Percentiles rank a stretch among this genome's conserved stretches.
These are phyloP conservation scores for Cytospora piceicola DNA, from an alignment of 2,329 filamentous ascomycete genomes.

Conservation along the genomic window DNA sequence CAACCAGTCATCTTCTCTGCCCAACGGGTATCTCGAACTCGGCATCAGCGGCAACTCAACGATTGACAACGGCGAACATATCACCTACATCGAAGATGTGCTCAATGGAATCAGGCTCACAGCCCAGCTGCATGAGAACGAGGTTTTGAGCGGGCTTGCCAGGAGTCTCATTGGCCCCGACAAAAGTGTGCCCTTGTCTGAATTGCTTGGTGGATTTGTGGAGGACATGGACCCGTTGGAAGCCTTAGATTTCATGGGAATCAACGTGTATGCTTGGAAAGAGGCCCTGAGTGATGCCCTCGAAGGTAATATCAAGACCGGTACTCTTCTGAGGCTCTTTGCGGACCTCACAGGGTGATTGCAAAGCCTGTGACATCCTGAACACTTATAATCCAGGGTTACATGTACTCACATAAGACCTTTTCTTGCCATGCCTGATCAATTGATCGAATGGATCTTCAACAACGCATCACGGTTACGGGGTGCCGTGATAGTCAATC, in stretches of 20 bases:
- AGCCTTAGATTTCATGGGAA: not conserved
- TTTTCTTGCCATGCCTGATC: too few species aligned
- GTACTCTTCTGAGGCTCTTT: not conserved
- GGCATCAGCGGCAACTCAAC: conserved; percentile 48
- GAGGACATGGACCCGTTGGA: not conserved
- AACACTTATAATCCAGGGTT: too few species aligned
- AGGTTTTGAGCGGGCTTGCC: not conserved
- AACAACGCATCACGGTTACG: too few species aligned
- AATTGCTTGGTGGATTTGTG: not conserved
- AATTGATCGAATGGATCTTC: too few species aligned
- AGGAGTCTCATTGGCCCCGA: not conserved
- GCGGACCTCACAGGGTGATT: not conserved
- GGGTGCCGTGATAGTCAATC: too few species aligned
- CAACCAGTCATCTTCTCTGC: conserved; percentile 23
- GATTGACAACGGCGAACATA: conserved; percentile 46
- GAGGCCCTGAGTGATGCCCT: not conserved
- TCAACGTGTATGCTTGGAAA: not conserved
- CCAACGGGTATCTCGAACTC: conserved; percentile 33
- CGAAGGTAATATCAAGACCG: not conserved
- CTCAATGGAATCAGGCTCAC: conserved; percentile 40
- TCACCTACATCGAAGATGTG: conserved; percentile 49
- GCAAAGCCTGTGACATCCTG: not conserved
- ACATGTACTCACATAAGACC: too few species aligned
- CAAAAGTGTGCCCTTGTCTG: not conserved
- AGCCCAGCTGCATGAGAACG: not conserved